phyloP scores from a whole-genome alignment of 495 filamentous ascomycete species.

The Penicillium robsamsonii region DNA sequence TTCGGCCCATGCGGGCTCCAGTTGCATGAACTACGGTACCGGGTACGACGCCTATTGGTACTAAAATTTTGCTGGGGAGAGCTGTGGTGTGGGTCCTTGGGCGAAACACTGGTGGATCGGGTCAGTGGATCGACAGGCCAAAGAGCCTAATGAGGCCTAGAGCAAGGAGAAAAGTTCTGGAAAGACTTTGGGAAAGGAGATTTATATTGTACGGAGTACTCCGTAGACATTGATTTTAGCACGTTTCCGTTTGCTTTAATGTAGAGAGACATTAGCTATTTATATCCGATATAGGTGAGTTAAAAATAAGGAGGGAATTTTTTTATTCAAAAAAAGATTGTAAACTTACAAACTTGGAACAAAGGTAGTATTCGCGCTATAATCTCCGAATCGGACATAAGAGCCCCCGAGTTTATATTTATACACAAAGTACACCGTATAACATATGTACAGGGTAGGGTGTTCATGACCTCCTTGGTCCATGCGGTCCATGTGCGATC shows the following conservation, averaged over 20 bases:
- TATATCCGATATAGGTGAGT: no score
- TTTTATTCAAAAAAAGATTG: no score
- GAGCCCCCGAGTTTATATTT: no score
- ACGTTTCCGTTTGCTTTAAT: no score
- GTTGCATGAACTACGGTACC: slow-evolving; percentile 5
- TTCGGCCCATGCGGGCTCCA: not conserved
- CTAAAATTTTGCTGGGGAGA: slow-evolving; percentile 6
- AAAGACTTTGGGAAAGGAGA: not conserved
- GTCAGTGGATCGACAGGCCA: slow-evolving; percentile 17
- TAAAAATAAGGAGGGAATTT: no score
- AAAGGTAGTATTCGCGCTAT: no score
- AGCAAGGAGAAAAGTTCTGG: slow-evolving; percentile 1
- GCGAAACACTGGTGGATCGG: slow-evolving; percentile 24
- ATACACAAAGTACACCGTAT: not conserved
- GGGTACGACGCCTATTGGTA: slow-evolving; percentile 17
- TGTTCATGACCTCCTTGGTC: not conserved
- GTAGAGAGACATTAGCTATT: no score
- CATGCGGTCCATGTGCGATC: not conserved
- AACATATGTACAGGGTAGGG: not conserved
- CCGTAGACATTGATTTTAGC: no score
- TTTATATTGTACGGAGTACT: not conserved
- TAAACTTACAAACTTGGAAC: no score
- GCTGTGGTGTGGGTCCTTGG: slow-evolving; percentile 21
- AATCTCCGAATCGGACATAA: no score
- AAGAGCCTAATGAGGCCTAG: slow-evolving; percentile 9